Conservation (phyloP, 306 rosid genomes). For the Cucumis sativus region Cucumber_9930_V3 NC_026655.2:3900001-3900500, state of each 20-base stretch:
- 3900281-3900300: not conserved
- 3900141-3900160: not conserved
- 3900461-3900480: constrained; percentile 12
- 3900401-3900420: constrained; percentile 16
- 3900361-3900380: constrained; percentile 18
- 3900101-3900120: not conserved
- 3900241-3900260: not conserved
- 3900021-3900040: not conserved
- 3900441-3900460: constrained; percentile 12
- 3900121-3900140: not conserved
- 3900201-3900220: not conserved
- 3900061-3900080: not conserved
- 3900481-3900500: constrained; percentile 12
- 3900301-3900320: not conserved
- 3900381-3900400: constrained; percentile 4
- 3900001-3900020: not conserved
- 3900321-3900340: constrained; percentile 10
- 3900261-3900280: not conserved
- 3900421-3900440: constrained; percentile 6
- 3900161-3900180: not conserved
- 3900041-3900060: not conserved
- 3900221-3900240: not conserved
- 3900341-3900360: constrained; percentile 7
- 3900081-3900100: not conserved
- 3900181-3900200: not conserved